These are phyloP conservation scores for Rosa multiflora DNA, from an alignment of 306 rosid genomes.

Conservation along the genomic window DNA sequence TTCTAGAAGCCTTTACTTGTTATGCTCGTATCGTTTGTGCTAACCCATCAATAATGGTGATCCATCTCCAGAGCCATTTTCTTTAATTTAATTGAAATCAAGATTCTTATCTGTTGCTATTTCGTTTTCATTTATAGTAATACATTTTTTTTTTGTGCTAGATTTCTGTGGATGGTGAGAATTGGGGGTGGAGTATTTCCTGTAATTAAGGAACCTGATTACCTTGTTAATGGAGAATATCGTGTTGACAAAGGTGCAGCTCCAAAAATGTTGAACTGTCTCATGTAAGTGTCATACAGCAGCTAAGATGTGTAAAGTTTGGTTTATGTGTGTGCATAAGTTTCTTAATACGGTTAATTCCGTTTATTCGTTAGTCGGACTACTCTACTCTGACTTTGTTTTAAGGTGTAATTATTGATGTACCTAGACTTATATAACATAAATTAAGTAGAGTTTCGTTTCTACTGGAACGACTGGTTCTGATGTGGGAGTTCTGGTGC, in stretches of 20 bases:
- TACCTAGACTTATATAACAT: neutral
- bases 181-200: constrained; percentile 99
- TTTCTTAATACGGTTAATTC: neutral
- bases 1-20: constrained; percentile 1
- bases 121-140: constrained; percentile 11
- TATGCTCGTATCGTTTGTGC: neutral
- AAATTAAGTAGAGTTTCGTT: neutral
- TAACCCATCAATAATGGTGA: neutral
- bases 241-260: constrained; percentile 99
- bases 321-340: neutral
- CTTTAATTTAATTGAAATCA: neutral
- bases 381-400: neutral
- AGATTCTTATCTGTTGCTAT: neutral
- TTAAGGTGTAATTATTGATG: neutral
- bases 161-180: constrained; percentile 99
- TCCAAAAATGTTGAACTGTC: constrained; percentile 99
- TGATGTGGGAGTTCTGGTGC: neutral
- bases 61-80: neutral
- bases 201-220: constrained; percentile 96
- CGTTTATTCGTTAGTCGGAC: neutral
- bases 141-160: constrained; percentile 26
- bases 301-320: neutral
- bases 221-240: constrained; percentile 96
- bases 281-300: constrained; percentile 67
- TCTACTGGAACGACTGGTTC: neutral